Conservation (phyloP, 805 yeast genomes). For the Candida methanosorbosa region DNA sequence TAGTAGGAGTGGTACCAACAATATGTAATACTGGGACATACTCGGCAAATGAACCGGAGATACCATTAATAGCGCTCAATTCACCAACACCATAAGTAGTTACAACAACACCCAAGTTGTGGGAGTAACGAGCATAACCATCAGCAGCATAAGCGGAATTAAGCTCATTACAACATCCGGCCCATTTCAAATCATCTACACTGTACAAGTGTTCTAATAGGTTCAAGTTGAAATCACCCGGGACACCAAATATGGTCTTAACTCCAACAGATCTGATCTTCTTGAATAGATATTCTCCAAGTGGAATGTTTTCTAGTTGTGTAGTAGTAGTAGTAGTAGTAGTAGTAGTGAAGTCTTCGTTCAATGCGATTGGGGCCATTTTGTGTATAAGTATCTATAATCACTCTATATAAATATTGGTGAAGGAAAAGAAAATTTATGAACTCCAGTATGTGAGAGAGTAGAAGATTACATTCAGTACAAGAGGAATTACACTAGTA, state of each 20-base stretch:
- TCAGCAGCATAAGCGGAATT: conserved; percentile 89
- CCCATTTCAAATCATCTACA: conserved; percentile 48
- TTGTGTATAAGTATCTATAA: background rate
- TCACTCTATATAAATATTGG: too few species aligned
- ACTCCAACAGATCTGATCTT: conserved; percentile 50
- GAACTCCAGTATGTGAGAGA: too few species aligned
- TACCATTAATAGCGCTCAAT: conserved; percentile 73
- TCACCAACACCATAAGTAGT: conserved; percentile 92
- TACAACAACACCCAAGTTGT: conserved; percentile 53
- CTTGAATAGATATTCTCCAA: conserved; percentile 45
- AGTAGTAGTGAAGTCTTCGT: background rate
- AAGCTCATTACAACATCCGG: conserved; percentile 82
- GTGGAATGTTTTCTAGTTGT: background rate
- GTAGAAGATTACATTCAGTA: too few species aligned
- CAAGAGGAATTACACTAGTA: too few species aligned
- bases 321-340: background rate
- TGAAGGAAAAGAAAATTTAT: too few species aligned
- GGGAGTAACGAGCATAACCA: conserved; percentile 67
- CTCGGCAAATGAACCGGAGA: conserved; percentile 79
- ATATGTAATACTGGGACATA: conserved; percentile 72
- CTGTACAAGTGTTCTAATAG: conserved; percentile 62
- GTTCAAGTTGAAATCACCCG: conserved; percentile 67
- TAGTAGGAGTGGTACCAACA: conserved; percentile 66
- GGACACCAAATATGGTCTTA: conserved; percentile 63
- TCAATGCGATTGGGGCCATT: conserved; percentile 14